Conservation (phyloP, 192 early-diverging fungal species). For the Backusella morwellensis region DNA sequence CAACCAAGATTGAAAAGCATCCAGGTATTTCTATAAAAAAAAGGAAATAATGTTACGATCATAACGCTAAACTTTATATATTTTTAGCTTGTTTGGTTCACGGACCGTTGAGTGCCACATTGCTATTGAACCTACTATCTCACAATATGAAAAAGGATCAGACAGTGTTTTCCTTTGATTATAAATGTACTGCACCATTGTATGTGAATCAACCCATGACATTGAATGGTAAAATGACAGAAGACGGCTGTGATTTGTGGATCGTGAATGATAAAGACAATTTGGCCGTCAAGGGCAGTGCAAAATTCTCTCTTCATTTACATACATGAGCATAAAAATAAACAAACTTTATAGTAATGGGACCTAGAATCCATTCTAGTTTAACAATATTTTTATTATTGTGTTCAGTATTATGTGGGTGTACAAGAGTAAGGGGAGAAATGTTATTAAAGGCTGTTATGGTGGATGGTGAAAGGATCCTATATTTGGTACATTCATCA, state of each 20-base stretch:
- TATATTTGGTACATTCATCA: background rate
- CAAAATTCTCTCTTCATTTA: background rate
- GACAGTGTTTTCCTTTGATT: background rate
- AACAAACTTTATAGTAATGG: background rate
- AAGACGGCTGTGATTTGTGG: slow-evolving; percentile 4
- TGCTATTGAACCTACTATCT: slow-evolving; percentile 1
- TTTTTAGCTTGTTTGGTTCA: slow-evolving; percentile 11
- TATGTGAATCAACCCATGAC: slow-evolving; percentile 7
- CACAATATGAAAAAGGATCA: background rate
- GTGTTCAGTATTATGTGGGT: background rate
- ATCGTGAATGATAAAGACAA: slow-evolving; percentile 8
- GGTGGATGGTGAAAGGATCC: background rate
- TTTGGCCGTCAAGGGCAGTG: slow-evolving; percentile 16
- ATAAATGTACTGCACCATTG: slow-evolving; percentile 10
- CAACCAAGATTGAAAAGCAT: slow-evolving; percentile 5
- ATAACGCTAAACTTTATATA: background rate
- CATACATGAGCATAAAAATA: background rate
- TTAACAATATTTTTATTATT: background rate
- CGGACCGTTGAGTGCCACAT: slow-evolving; percentile 14
- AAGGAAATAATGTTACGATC: background rate
- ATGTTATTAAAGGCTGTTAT: background rate
- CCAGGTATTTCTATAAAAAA: background rate
- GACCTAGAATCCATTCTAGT: background rate
- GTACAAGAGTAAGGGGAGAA: background rate
- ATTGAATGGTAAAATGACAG: background rate